Evolutionary conservation across 352 stramenopile genomes (phyloP).

Genomic region (Globisporangium uncinulatum): DNA sequence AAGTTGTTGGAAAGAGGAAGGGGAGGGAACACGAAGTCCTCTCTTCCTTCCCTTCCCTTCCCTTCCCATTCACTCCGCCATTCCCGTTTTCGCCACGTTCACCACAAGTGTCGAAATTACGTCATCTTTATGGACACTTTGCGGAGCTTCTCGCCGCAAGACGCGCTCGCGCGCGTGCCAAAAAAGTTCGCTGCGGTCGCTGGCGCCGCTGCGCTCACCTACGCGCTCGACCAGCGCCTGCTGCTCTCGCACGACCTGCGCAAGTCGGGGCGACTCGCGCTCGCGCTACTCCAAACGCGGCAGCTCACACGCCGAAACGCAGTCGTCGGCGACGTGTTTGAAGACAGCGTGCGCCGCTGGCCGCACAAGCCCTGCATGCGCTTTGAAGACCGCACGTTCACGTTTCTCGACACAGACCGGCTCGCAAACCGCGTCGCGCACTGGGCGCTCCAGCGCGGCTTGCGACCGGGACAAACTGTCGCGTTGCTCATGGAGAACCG

Average conservation of each 20-base stretch:
- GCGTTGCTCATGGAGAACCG: slow-evolving; percentile 85
- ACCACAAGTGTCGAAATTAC: not conserved
- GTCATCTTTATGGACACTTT: not conserved
- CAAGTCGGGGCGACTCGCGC: slow-evolving; percentile 27
- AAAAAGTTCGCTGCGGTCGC: slow-evolving; percentile 47
- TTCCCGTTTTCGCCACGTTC: not conserved
- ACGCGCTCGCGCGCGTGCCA: slow-evolving; percentile 14
- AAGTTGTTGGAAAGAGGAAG: not conserved
- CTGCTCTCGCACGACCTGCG: slow-evolving; percentile 52
- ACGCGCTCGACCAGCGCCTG: slow-evolving; percentile 50
- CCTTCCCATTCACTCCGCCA: not conserved
- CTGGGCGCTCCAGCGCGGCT: slow-evolving; percentile 47
- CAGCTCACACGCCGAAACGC: slow-evolving; percentile 24
- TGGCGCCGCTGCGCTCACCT: slow-evolving; percentile 29
- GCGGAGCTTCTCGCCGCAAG: not conserved
- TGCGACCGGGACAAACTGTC: slow-evolving; percentile 60
- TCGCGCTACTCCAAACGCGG: slow-evolving; percentile 39
- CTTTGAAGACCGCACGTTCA: slow-evolving; percentile 41
- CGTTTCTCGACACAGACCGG: slow-evolving; percentile 59
- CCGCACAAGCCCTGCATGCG: slow-evolving; percentile 56
- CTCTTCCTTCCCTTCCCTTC: not conserved
- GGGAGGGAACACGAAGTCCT: slow-evolving; percentile 1
- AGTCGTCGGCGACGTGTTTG: slow-evolving; percentile 57
- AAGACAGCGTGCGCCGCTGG: slow-evolving; percentile 44
- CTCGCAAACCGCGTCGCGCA: slow-evolving; percentile 69